phyloP scores from a whole-genome alignment of 169 alveolate genomes.

The Eimeria sp. region DNA sequence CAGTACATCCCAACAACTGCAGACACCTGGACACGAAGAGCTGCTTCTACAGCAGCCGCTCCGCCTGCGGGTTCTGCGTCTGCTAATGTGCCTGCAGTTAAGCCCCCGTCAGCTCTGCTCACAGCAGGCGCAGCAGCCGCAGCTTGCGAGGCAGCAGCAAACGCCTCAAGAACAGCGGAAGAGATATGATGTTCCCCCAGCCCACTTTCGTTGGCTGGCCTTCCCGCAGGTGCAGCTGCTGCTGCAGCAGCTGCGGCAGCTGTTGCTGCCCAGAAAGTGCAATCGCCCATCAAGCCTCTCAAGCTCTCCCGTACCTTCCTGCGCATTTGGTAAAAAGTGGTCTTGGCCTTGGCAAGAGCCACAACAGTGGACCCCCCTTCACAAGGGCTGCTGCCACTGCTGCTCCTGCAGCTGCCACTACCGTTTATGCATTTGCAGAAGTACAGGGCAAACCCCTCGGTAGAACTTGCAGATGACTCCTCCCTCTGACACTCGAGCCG shows the following conservation, averaged over 20 bases:
- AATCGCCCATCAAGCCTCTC: not conserved
- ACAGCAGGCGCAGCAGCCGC: not conserved
- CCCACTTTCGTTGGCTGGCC: not conserved
- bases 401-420: constrained; percentile 15
- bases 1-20: constrained; percentile 37
- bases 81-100: not conserved
- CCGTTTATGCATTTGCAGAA: constrained; percentile 1
- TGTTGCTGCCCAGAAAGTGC: constrained; percentile 46
- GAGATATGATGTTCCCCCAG: not conserved
- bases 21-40: constrained; percentile 34
- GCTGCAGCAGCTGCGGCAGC: constrained; percentile 36
- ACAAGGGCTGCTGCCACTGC: not conserved
- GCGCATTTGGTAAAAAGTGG: constrained; percentile 27
- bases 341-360: constrained; percentile 76
- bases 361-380: constrained; percentile 32
- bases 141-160: constrained; percentile 5
- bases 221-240: not conserved
- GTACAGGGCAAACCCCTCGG: constrained; percentile 50
- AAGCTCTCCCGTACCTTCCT: constrained; percentile 66
- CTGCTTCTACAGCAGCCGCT: constrained; percentile 45
- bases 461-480: not conserved
- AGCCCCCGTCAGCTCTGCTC: not conserved
- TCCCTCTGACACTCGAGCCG: not conserved
- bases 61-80: not conserved
- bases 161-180: not conserved